These are phyloP conservation scores for Poteriospumella lacustris DNA, from an alignment of 108 stramenopile species.

Conservation along the genomic window DNA sequence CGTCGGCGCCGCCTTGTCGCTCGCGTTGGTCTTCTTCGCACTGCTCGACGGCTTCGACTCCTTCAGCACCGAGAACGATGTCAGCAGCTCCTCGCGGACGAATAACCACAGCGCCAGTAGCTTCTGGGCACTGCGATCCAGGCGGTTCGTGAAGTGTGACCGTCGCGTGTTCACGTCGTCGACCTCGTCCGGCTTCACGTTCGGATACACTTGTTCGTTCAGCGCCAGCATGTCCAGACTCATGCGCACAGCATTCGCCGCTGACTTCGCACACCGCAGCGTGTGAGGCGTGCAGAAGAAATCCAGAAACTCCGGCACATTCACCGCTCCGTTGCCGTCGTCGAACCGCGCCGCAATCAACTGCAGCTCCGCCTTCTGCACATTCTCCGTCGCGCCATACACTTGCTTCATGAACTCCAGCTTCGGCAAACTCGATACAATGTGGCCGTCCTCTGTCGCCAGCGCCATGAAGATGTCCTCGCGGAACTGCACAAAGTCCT, in stretches of 20 bases:
- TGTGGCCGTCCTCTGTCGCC: not conserved
- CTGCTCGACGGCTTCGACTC: too few relatives aligned
- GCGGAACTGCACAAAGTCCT: not conserved
- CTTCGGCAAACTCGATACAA: not conserved
- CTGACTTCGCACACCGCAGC: not conserved
- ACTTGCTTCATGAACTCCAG: constrained; percentile 11
- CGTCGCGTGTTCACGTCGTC: too few relatives aligned
- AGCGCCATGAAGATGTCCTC: not conserved
- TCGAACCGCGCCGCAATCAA: constrained; percentile 5
- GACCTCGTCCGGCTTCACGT: too few relatives aligned
- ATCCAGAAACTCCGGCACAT: constrained; percentile 25
- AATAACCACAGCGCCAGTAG: too few relatives aligned
- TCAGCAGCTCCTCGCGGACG: too few relatives aligned
- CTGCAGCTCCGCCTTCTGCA: constrained; percentile 18
- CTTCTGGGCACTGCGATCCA: too few relatives aligned
- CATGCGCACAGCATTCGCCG: constrained; percentile 10
- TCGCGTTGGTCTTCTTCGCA: too few relatives aligned
- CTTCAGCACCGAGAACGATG: too few relatives aligned
- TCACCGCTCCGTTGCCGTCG: not conserved
- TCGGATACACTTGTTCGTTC: too few relatives aligned
- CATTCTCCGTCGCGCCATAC: not conserved
- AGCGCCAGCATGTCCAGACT: constrained; percentile 20
- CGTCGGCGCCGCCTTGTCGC: too few relatives aligned
- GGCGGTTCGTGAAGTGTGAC: too few relatives aligned
- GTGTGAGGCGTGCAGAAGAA: not conserved